Percentiles rank a stretch among this genome's conserved stretches.
phyloP scores from a whole-genome alignment of 108 stramenopile species.

The Aurantiochytrium sp. region DNA sequence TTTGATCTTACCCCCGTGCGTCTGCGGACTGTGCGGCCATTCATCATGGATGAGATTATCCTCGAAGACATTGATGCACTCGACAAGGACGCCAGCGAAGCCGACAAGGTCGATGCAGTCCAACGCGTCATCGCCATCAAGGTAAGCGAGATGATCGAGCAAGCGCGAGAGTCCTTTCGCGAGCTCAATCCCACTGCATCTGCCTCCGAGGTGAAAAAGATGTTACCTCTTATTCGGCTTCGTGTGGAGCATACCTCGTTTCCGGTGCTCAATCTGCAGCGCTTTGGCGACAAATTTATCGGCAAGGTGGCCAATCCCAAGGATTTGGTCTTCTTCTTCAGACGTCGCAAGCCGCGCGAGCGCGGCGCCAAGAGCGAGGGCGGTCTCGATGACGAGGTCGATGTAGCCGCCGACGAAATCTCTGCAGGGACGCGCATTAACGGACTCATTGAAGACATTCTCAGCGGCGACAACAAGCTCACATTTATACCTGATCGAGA shows the following conservation, averaged over 20 bases:
- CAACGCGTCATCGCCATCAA: slow-evolving; percentile 51
- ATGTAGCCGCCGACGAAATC: background rate
- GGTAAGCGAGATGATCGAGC: slow-evolving; percentile 55
- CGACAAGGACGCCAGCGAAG: slow-evolving; percentile 42
- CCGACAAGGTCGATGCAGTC: slow-evolving; percentile 59
- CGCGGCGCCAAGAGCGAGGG: background rate
- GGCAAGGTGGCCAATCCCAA: slow-evolving; percentile 38
- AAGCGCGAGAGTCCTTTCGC: slow-evolving; percentile 37
- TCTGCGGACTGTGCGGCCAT: slow-evolving; percentile 61
- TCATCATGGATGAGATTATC: slow-evolving; percentile 61
- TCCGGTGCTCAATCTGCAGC: slow-evolving; percentile 75
- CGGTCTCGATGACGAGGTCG: background rate
- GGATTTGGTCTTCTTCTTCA: background rate
- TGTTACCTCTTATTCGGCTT: slow-evolving; percentile 72
- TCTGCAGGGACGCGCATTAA: background rate
- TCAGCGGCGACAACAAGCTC: background rate
- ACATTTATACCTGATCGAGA: background rate
- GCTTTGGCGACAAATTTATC: slow-evolving; percentile 42
- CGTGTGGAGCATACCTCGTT: slow-evolving; percentile 90
- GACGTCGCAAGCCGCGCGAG: background rate
- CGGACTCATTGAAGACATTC: background rate
- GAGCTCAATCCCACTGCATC: slow-evolving; percentile 39
- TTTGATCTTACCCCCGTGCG: slow-evolving; percentile 42
- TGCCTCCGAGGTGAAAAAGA: slow-evolving; percentile 40
- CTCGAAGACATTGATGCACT: slow-evolving; percentile 27